Evolutionary conservation across 108 stramenopile species (phyloP), one percentile per base, ranked within the genome.

Genomic region (Pseudonitzschia delicatissima): DNA sequence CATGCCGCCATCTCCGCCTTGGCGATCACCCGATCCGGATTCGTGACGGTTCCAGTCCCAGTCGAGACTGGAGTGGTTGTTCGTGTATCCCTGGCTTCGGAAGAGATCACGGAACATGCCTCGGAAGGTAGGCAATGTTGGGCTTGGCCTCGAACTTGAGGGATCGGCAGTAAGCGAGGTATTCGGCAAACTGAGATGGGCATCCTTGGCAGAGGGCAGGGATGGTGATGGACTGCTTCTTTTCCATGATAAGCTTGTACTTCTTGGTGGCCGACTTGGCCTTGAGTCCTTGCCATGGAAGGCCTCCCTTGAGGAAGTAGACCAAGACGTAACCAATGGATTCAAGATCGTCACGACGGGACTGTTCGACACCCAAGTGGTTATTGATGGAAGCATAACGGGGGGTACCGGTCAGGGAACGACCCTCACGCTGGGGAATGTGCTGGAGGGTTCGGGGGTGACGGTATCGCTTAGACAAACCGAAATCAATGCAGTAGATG

Each of bases 221-320:
- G 57, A 96, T 93, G 34, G 92, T 92, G 65, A 92, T 92, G 64
- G 72, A 76, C 65, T 93, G 92, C 71, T 96, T 96, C 87, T 96
- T 96, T 66, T 96, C 95, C 92, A 96, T 93, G 65, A 96, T 96
- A 32, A 96, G 82, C 79, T 93, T 93, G 87, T 96, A 93, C 65
- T 96, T 96, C 78, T 93, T 93, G 44, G 92, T 92, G 78, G 95
- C 95, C 20, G 86, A 86, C 73, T 92, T 93, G 20, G 95, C 92
- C 86, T 97, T 99, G 71, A 99, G 90, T 47, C 98, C 98, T 72
- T 99, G 98, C 98, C 98, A 99, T 21, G 98, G 98, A 40, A 99
- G 82, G 33, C 94, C 92, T 35, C 98, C 98, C 83, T 96, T 96
- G 55, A 99, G 83, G 78, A 99, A 99, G 69, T 99, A 99, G 27